These are phyloP conservation scores for Lepidium didymum DNA, from an alignment of 345 rosid species.

Conservation along the genomic window DNA sequence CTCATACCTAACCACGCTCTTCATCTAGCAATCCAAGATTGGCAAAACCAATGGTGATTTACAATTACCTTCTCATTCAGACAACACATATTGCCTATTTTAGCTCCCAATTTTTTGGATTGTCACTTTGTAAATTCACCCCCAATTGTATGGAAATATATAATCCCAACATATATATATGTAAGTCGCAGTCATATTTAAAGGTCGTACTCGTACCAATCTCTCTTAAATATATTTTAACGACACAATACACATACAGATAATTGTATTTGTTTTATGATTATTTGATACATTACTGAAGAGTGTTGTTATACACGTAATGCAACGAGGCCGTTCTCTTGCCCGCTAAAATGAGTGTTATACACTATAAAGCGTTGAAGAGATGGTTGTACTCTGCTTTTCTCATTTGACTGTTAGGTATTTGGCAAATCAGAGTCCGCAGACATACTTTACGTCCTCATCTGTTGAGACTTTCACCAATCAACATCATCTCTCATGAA, in stretches of 20 bases:
- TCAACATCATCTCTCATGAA: constrained; percentile 37
- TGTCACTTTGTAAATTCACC: constrained; percentile 20
- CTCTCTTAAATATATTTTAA: no score
- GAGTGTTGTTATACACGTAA: background rate
- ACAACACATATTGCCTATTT: background rate
- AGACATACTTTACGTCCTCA: constrained; percentile 20
- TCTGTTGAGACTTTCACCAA: background rate
- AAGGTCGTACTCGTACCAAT: no score
- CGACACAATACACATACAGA: no score
- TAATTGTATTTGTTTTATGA: no score
- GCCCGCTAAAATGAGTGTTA: background rate
- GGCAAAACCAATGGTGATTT: constrained; percentile 55
- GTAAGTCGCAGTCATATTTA: background rate
- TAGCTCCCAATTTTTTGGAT: constrained; percentile 4
- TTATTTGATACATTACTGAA: no score
- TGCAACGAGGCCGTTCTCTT: background rate
- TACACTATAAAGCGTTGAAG: background rate
- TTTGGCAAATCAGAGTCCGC: background rate
- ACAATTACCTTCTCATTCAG: background rate
- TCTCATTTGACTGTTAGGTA: constrained; percentile 29
- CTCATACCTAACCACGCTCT: constrained; percentile 82
- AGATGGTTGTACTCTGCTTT: background rate
- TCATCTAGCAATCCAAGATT: constrained; percentile 72
- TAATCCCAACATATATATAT: background rate
- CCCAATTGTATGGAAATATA: background rate